These are phyloP conservation scores for Gynostemma pentaphyllum DNA, from an alignment of 306 rosid genomes.

Conservation along the genomic window DNA sequence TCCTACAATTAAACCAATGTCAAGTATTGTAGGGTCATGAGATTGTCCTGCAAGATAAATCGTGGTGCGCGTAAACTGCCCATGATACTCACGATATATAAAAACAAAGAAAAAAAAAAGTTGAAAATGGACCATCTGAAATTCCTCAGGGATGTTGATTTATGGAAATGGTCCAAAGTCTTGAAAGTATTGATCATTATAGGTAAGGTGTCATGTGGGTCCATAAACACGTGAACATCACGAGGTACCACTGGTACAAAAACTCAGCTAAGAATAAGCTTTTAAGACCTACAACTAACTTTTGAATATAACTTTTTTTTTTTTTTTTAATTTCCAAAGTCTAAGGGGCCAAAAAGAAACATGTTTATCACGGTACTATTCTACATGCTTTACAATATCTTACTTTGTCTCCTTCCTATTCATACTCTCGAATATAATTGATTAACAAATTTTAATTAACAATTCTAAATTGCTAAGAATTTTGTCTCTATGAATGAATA, in stretches of 20 bases:
- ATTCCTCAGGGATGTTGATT: constrained; percentile 6
- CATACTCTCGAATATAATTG: background rate
- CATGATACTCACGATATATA: no score
- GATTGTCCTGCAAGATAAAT: no score
- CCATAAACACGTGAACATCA: constrained; percentile 1
- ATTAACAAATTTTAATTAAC: background rate
- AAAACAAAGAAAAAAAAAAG: no score
- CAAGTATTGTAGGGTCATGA: no score
- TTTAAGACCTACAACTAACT: background rate
- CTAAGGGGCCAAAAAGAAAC: background rate
- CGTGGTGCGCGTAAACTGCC: no score
- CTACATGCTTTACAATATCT: background rate
- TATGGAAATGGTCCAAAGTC: constrained; percentile 4
- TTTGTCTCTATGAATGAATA: background rate
- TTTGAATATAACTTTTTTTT: background rate
- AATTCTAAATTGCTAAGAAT: background rate
- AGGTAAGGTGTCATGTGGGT: background rate
- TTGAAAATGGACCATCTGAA: background rate
- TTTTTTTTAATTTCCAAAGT: background rate
- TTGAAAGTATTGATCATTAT: background rate
- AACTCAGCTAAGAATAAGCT: background rate
- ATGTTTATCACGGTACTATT: background rate
- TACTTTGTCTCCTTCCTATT: background rate
- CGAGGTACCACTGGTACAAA: background rate
- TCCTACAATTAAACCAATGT: no score